Evolutionary conservation across 2,329 filamentous ascomycete genomes (phyloP).

Genomic region (Ascochyta clinopodiicola): DNA sequence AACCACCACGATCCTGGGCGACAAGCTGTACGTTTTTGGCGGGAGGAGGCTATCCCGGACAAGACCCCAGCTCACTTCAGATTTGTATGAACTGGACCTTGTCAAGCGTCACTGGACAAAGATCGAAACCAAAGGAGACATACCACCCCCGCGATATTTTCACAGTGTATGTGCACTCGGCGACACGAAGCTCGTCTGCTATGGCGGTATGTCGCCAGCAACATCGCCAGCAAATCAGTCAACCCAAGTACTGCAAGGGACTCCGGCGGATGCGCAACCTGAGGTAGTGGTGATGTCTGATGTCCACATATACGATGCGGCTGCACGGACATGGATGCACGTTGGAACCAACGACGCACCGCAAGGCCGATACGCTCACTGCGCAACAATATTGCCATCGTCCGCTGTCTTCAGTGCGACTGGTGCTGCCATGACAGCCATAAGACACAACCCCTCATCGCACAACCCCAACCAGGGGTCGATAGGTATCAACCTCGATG

Average conservation of each 20-base stretch:
- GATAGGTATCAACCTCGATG: conserved; percentile 87
- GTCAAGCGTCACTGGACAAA: conserved; percentile 93
- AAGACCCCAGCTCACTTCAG: conserved; percentile 82
- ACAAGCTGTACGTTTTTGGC: conserved; percentile 97
- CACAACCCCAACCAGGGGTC: conserved; percentile 85
- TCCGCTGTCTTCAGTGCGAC: conserved; percentile 85
- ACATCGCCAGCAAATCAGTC: conserved; percentile 52
- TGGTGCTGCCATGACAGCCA: conserved; percentile 81
- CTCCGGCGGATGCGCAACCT: conserved; percentile 69
- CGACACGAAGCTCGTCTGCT: conserved; percentile 96
- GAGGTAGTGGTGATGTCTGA: conserved; percentile 98
- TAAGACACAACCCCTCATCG: conserved; percentile 86
- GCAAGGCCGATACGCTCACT: conserved; percentile 95
- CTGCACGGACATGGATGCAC: conserved; percentile 82
- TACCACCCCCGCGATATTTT: conserved; percentile 92
- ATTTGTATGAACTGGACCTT: conserved; percentile 92
- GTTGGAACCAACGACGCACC: conserved; percentile 81
- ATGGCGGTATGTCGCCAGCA: conserved; percentile 94
- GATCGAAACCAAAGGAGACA: conserved; percentile 80
- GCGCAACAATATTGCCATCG: conserved; percentile 89
- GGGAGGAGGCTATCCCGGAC: conserved; percentile 85
- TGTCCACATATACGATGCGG: conserved; percentile 92
- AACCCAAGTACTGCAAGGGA: conserved; percentile 45
- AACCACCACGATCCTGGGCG: conserved; percentile 91
- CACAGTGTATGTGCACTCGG: conserved; percentile 94